Percentiles rank a stretch among this genome's conserved stretches.
These are phyloP conservation scores for Aphanomyces euteiches DNA, from an alignment of 352 stramenopile species.

Conservation along the genomic window DNA sequence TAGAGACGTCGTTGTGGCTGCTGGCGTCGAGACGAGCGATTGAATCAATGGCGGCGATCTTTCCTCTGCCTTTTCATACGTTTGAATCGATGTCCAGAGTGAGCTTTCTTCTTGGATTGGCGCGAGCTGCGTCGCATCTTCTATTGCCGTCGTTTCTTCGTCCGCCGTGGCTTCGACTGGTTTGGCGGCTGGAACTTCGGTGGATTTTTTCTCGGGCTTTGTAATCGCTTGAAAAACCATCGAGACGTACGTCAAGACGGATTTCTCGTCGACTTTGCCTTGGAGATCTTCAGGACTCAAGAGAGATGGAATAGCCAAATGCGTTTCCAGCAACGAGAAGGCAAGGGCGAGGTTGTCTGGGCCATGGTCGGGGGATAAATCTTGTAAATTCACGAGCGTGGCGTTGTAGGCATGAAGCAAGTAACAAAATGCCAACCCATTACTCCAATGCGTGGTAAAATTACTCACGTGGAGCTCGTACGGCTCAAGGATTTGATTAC, in stretches of 20 bases:
- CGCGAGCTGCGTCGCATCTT: no score
- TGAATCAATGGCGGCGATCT: no score
- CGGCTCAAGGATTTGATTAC: conserved; percentile 80
- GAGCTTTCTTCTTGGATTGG: no score
- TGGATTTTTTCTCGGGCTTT: neutral
- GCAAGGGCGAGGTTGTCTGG: conserved; percentile 39
- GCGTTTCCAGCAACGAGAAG: conserved; percentile 79
- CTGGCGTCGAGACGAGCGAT: no score
- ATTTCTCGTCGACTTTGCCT: conserved; percentile 89
- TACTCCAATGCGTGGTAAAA: conserved; percentile 83
- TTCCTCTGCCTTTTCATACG: no score
- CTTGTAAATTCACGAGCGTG: conserved; percentile 79
- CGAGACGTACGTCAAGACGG: conserved; percentile 89
- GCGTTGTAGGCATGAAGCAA: conserved; percentile 88
- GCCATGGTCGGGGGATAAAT: conserved; percentile 25
- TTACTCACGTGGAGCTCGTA: conserved; percentile 87
- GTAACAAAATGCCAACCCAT: conserved; percentile 87
- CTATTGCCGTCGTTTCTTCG: no score
- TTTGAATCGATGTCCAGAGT: no score
- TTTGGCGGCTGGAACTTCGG: no score
- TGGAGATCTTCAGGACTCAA: conserved; percentile 84
- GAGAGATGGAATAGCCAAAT: conserved; percentile 84
- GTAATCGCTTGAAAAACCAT: conserved; percentile 67
- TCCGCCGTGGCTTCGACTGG: no score
- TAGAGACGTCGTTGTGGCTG: no score